Base-by-base conservation (phyloP, 441 rosid species). In the Populus trichocarpa region DNA sequence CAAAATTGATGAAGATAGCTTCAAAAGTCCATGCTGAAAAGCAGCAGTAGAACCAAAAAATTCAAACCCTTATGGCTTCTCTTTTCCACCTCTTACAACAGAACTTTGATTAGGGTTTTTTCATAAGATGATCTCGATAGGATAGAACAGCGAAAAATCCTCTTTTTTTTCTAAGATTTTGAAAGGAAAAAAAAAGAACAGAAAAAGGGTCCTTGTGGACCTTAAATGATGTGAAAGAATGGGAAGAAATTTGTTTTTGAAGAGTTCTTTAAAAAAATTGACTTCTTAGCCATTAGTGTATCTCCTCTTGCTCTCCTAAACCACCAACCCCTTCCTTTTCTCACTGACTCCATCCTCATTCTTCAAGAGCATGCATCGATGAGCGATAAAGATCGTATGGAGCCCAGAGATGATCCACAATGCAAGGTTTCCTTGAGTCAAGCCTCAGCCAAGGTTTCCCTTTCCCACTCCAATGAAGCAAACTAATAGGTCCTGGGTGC, bases 401-500 rank as follows among this genome's bases (percentile, higher is more conserved):
- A n/a, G 87, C 85, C 94, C 94, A 90, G 9, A 90, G 89, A 80
- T 84, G 83, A 80, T 90, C 92, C 25, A 90, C 92, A 26, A 65
- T 33, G 71, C 94, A 90, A 4, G 92, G 92, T 79, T 83, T 87
- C 65, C 89, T 82, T 0, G 91, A 89, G 68, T 90, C 94, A 67
- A 89, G 85, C 79, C 92, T 82, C 66, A 90, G 65, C 91, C 94
- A 90, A 10, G 94, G 94, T 79, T 90, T 89, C 77, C 92, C 94
- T 81, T 89, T 89, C 20, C 94, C 92, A 71, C 94, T 90, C 94
- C 94, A 90, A 75, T 90, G 94, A 66, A 90, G 86, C 83, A 90
- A 83, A 82, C 92, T 90, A 35, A 89, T 83, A 1, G 92, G 90
- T 28, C 94, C 92, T 1, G 91, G 90, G 78, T 86, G 92, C 73